Evolutionary conservation across 768 basidiomycete species (phyloP).

Genomic region (Bullera alba): DNA sequence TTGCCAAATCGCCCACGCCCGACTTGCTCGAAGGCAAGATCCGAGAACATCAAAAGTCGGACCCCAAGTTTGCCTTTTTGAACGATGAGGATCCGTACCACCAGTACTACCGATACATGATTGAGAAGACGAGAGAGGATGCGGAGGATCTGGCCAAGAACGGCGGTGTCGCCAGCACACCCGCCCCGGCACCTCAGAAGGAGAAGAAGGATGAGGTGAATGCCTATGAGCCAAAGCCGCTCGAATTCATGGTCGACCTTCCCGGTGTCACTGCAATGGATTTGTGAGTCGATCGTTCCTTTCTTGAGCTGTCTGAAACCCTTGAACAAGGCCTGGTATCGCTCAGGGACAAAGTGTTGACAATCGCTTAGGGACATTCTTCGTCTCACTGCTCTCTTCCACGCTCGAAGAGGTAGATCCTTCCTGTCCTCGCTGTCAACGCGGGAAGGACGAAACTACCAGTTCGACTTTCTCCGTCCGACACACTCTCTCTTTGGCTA

Average conservation of each 20-base stretch:
- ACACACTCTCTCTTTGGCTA: slow-evolving; percentile 92
- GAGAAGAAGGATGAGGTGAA: slow-evolving; percentile 51
- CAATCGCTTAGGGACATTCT: slow-evolving; percentile 81
- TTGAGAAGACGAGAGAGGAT: slow-evolving; percentile 65
- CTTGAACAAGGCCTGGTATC: background rate
- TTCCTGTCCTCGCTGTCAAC: slow-evolving; percentile 80
- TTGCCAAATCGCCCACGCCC: slow-evolving; percentile 89
- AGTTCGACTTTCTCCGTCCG: slow-evolving; percentile 94
- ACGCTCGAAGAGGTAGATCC: slow-evolving; percentile 77
- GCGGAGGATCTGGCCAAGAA: slow-evolving; percentile 35
- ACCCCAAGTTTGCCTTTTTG: slow-evolving; percentile 98
- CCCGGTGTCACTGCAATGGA: slow-evolving; percentile 84
- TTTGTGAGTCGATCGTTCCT: slow-evolving; percentile 60
- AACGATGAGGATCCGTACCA: slow-evolving; percentile 96
- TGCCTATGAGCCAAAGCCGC: slow-evolving; percentile 57
- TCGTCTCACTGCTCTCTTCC: slow-evolving; percentile 91
- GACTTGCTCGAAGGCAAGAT: slow-evolving; percentile 93
- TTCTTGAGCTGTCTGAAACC: background rate
- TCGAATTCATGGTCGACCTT: slow-evolving; percentile 76
- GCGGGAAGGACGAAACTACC: slow-evolving; percentile 88
- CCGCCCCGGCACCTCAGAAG: slow-evolving; percentile 15
- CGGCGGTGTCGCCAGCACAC: too few relatives aligned
- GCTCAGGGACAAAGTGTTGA: slow-evolving; percentile 5
- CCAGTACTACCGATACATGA: slow-evolving; percentile 90
- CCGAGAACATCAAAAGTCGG: slow-evolving; percentile 87